A percentile compares a stretch with the other conserved stretches of the same genome.
Conservation (phyloP, 2,329 filamentous ascomycete genomes). For the Pezizomycotina sp. region DNA sequence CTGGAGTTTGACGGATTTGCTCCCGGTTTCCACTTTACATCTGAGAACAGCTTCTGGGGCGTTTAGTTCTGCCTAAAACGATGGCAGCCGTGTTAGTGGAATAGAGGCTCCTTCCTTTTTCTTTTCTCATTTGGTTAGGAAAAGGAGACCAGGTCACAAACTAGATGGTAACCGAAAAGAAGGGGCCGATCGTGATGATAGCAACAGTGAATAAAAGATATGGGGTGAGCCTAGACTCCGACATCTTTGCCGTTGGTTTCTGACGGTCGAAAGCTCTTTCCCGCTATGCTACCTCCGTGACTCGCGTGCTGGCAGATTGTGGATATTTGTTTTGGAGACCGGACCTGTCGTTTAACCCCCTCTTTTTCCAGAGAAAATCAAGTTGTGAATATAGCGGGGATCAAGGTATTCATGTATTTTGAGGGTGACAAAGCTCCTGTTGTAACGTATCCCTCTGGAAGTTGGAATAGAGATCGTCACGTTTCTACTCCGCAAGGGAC, state of each 20-base stretch:
- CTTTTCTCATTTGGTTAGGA: background rate
- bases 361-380: no score
- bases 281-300: no score
- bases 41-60: constrained; percentile 87
- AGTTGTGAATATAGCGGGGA: no score
- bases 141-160: constrained; percentile 32
- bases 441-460: no score
- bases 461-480: no score
- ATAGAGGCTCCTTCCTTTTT: constrained; percentile 20
- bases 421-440: no score
- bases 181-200: constrained; percentile 64
- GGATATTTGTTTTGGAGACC: no score
- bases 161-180: constrained; percentile 93
- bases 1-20: constrained; percentile 34
- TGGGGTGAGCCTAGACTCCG: constrained; percentile 39
- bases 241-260: constrained; percentile 11
- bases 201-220: constrained; percentile 64
- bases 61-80: constrained; percentile 67
- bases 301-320: no score
- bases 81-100: constrained; percentile 8
- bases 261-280: background rate
- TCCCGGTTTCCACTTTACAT: constrained; percentile 40
- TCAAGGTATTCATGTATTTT: no score
- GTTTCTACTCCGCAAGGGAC: no score
- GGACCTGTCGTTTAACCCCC: no score